These are phyloP conservation scores for Penicillium sp. DNA, from an alignment of 2,329 filamentous ascomycete genomes.

Conservation along the genomic window DNA sequence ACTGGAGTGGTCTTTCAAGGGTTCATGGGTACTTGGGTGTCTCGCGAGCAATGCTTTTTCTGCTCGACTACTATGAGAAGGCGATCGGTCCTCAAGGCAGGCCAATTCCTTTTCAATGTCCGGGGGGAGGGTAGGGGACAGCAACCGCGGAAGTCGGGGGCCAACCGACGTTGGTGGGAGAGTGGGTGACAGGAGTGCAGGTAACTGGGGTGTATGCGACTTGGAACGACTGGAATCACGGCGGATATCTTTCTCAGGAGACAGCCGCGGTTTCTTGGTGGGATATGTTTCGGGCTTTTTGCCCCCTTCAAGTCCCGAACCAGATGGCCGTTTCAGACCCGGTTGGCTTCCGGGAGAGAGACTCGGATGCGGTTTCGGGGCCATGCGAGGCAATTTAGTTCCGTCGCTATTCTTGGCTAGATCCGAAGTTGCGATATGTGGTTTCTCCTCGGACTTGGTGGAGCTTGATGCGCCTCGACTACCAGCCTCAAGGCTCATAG, in stretches of 20 bases:
- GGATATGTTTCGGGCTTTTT: slow-evolving; percentile 27
- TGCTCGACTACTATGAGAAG: slow-evolving; percentile 11
- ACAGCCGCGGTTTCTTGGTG: slow-evolving; percentile 42
- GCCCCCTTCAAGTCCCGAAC: slow-evolving; percentile 22
- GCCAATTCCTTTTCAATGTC: slow-evolving; percentile 54
- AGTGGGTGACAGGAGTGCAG: slow-evolving; percentile 39
- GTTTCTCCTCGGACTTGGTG: slow-evolving; percentile 19
- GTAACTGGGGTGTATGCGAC: slow-evolving; percentile 29
- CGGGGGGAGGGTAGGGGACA: slow-evolving; percentile 57
- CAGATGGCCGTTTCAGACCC: slow-evolving; percentile 29
- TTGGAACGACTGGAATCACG: slow-evolving; percentile 28
- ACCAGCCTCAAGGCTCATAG: slow-evolving; percentile 23
- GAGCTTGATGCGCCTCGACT: slow-evolving; percentile 19
- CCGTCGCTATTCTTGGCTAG: slow-evolving; percentile 17
- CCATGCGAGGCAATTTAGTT: slow-evolving; percentile 10
- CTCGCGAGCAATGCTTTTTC: slow-evolving; percentile 7
- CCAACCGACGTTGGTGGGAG: slow-evolving; percentile 43
- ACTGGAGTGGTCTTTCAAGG: slow-evolving; percentile 9
- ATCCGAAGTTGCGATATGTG: slow-evolving; percentile 20
- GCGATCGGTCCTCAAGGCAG: slow-evolving; percentile 39
- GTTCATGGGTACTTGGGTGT: slow-evolving; percentile 5
- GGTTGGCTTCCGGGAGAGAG: slow-evolving; percentile 18
- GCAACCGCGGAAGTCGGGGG: slow-evolving; percentile 48
- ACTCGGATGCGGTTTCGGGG: slow-evolving; percentile 14
- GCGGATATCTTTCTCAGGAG: slow-evolving; percentile 29